These are phyloP conservation scores for Penicillium sp. DNA, from an alignment of 2,329 filamentous ascomycete genomes.

Conservation along the genomic window DNA sequence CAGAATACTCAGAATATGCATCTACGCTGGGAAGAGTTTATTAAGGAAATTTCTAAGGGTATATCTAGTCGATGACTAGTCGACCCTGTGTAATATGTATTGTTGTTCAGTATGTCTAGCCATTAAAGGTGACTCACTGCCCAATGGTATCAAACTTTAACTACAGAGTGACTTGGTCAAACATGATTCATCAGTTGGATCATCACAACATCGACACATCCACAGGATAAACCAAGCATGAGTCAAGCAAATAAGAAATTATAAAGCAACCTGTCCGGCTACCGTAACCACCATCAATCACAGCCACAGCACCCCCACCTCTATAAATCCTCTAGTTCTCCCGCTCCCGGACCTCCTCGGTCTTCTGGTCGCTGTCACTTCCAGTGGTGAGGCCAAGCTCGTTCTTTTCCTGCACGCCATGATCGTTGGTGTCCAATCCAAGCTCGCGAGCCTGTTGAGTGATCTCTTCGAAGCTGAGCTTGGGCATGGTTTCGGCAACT, in stretches of 20 bases:
- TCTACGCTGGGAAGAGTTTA: too few relatives aligned
- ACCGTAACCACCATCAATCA: neutral
- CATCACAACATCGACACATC: neutral
- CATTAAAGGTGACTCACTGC: too few relatives aligned
- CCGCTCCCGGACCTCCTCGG: neutral
- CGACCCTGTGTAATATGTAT: too few relatives aligned
- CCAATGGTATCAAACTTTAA: neutral
- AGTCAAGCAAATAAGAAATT: neutral
- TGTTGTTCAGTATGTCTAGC: too few relatives aligned
- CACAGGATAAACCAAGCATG: neutral
- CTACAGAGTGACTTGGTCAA: neutral
- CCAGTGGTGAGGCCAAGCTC: neutral
- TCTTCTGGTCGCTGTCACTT: neutral
- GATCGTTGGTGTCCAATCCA: neutral
- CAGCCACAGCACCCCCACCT: neutral
- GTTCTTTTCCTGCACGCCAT: neutral
- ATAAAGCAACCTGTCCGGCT: neutral
- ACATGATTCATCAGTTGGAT: slow-evolving; percentile 5
- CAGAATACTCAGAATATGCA: too few relatives aligned
- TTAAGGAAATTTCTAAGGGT: too few relatives aligned
- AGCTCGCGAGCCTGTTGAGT: slow-evolving; percentile 37
- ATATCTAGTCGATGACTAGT: too few relatives aligned
- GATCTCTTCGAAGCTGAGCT: slow-evolving; percentile 92
- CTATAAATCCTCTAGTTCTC: neutral
- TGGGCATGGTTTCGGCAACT: slow-evolving; percentile 92